Evolutionary conservation across 805 yeast genomes (phyloP).

Genomic region (Maudiozyma serrabonitensis): DNA sequence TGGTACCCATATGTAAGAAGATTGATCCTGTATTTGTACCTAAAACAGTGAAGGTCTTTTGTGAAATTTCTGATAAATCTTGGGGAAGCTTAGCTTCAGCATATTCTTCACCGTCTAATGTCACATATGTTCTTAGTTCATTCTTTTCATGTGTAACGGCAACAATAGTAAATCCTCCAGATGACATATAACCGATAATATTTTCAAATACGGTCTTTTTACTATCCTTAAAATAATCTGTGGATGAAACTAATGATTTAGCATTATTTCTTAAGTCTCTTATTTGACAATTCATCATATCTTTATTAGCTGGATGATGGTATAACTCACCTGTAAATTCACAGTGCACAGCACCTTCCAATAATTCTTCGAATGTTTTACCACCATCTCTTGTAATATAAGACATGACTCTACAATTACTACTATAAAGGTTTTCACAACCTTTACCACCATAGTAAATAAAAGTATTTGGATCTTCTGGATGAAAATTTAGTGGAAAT

Average conservation of each 20-base stretch:
- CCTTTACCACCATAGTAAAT: constrained; percentile 59
- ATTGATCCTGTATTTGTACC: constrained; percentile 64
- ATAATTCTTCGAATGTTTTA: constrained; percentile 42
- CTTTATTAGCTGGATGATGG: constrained; percentile 34
- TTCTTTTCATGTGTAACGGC: constrained; percentile 48
- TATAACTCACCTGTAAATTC: constrained; percentile 53
- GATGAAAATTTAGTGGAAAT: constrained; percentile 52
- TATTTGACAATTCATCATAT: constrained; percentile 58
- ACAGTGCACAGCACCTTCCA: constrained; percentile 49
- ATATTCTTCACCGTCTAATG: constrained; percentile 68
- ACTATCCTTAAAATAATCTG: constrained; percentile 40
- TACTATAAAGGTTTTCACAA: constrained; percentile 37
- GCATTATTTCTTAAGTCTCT: constrained; percentile 27
- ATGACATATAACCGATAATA: constrained; percentile 65
- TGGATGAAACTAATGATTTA: constrained; percentile 37
- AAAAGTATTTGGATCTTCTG: constrained; percentile 43
- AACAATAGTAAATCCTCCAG: constrained; percentile 62
- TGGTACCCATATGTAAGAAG: constrained; percentile 75
- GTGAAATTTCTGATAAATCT: constrained; percentile 46
- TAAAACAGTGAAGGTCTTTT: constrained; percentile 69
- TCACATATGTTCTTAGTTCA: constrained; percentile 57
- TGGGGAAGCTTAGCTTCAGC: constrained; percentile 74
- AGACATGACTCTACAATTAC: constrained; percentile 49
- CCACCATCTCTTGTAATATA: constrained; percentile 65
- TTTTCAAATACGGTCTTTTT: constrained; percentile 39